These are phyloP conservation scores for Scedosporium minutisporum DNA, from an alignment of 2,329 filamentous ascomycete species.

Conservation along the genomic window DNA sequence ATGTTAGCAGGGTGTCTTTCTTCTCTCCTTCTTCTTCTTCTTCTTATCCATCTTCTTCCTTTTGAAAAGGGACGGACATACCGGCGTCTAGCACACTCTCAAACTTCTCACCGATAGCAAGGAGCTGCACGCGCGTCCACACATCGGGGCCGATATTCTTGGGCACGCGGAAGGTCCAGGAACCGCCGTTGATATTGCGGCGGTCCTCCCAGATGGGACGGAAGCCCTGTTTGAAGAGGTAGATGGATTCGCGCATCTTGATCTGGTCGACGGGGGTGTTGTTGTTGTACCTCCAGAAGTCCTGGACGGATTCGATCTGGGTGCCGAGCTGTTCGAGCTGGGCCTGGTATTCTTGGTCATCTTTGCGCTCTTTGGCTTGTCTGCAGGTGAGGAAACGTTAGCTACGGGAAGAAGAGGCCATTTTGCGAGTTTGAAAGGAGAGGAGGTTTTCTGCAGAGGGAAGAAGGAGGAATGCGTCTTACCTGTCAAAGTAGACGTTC, in stretches of 20 bases:
- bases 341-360: slow-evolving; percentile 37
- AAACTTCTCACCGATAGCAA: slow-evolving; percentile 75
- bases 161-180: slow-evolving; percentile 85
- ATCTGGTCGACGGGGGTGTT: slow-evolving; percentile 69
- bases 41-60: too few relatives aligned
- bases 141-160: slow-evolving; percentile 64
- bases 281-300: slow-evolving; percentile 77
- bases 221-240: slow-evolving; percentile 72
- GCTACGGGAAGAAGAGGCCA: not conserved
- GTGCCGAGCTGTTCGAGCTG: slow-evolving; percentile 52
- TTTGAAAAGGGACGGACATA: slow-evolving; percentile 26
- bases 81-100: slow-evolving; percentile 63
- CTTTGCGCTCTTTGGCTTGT: slow-evolving; percentile 34
- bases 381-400: slow-evolving; percentile 16
- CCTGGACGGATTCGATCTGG: slow-evolving; percentile 70
- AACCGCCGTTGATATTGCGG: slow-evolving; percentile 74
- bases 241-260: slow-evolving; percentile 67
- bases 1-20: not conserved
- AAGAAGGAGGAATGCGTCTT: slow-evolving; percentile 12
- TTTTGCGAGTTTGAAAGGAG: not conserved
- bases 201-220: slow-evolving; percentile 76
- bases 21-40: too few relatives aligned
- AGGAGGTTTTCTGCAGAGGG: not conserved
- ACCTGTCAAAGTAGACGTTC: slow-evolving; percentile 60
- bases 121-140: slow-evolving; percentile 72